A percentile compares a stretch with the other conserved stretches of the same genome.
Conservation (phyloP, 192 early-diverging fungal species). For the Entrophospora sp. region DNA sequence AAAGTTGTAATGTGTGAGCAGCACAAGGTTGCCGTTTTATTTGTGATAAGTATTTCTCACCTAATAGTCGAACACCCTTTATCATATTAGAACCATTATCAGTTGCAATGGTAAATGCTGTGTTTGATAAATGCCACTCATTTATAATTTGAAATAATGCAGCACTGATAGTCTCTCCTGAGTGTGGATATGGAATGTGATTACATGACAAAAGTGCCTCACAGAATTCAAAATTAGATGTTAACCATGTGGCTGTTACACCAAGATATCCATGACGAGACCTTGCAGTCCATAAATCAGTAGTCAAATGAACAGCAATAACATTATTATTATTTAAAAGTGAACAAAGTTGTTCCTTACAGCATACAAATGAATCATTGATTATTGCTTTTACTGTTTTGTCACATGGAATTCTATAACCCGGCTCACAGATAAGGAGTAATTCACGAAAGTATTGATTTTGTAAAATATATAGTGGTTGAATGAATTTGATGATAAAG, state of each 20-base stretch:
- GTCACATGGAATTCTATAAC: not conserved
- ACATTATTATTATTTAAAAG: not conserved
- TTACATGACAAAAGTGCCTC: too few relatives aligned
- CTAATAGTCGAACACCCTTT: not conserved
- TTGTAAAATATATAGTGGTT: conserved; percentile 1
- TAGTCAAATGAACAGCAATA: not conserved
- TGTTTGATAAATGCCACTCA: not conserved
- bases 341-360: not conserved
- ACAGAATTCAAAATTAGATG: too few relatives aligned
- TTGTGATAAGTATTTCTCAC: not conserved
- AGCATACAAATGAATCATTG: not conserved
- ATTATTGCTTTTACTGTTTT: not conserved
- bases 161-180: not conserved
- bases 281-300: too few relatives aligned
- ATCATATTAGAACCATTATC: not conserved
- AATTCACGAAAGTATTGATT: not conserved
- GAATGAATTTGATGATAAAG: not conserved
- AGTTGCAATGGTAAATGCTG: not conserved
- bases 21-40: not conserved
- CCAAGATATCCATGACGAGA: not conserved
- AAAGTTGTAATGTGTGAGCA: not conserved
- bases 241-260: not conserved
- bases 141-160: not conserved
- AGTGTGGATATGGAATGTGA: not conserved
- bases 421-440: not conserved